Base-by-base conservation (phyloP, 2,329 filamentous ascomycete genomes). In the Hypoxylon sp. region DNA sequence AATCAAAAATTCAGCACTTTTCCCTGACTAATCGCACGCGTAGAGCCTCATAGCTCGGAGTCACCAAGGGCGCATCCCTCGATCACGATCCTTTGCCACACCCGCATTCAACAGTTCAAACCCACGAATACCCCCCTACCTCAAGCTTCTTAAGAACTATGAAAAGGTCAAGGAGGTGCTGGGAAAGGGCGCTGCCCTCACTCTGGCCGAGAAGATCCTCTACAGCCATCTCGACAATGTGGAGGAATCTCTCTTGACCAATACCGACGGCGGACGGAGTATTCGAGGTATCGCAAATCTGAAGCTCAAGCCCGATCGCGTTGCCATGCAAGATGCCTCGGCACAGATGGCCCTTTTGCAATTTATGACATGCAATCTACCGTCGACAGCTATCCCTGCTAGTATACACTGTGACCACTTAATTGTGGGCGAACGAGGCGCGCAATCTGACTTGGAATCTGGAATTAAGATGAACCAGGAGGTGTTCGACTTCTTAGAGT, bases 351-450 rank as follows among this genome's bases (percentile, higher is more conserved):
- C 96, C 1, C 85, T 99, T 72, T 85, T 99, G 75, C 96, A 99
- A 82, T 99, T 99, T 86, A 99, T 99, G 95, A 93, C 93, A 30
- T 99, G 96, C 81, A 93, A 94, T 61, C 87, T 99, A 60, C 92
- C 92, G 30, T 90, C 90, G 66, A 97, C 96, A 1, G 95, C 95
- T 8, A 95, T 99, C 55, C 96, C 96, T 10, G 95, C 96, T 54
- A 98, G 95, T 80, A 98, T 98, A 75, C 96, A 99, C 84, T 99
- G 96, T 82, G 96, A 99, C 84, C 96, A 99, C 81, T 91, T 99
- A 90, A 98, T 99, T 82, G 95, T 98, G 31, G 96, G 95, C 63
- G 91, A 97, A 82, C 92, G 91, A 79, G 96, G 96, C 66, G 96
- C 95, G 37, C 91, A 95, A 76, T 88, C 90, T 25, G 96, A 99